Evolutionary conservation across 805 yeast genomes (phyloP).

Genomic region (Debaryomyces hansenii): DNA sequence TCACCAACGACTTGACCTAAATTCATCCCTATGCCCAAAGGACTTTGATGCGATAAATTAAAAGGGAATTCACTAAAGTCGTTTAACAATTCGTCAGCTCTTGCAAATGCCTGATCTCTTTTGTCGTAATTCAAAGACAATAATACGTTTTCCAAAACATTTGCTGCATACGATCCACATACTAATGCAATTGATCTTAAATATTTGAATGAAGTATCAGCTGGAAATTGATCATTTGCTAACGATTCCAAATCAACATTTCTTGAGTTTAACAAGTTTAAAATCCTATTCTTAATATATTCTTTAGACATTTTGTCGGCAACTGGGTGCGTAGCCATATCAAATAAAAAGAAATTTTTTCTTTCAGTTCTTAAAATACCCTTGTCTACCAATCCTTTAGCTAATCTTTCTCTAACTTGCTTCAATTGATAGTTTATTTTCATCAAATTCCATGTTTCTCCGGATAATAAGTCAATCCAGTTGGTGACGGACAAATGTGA

Average conservation of each 20-base stretch:
- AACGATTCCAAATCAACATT: slow-evolving; percentile 50
- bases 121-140: slow-evolving; percentile 76
- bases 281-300: slow-evolving; percentile 68
- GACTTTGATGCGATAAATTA: slow-evolving; percentile 50
- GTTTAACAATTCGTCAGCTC: slow-evolving; percentile 88
- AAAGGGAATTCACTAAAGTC: slow-evolving; percentile 90
- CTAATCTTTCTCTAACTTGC: slow-evolving; percentile 94
- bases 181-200: slow-evolving; percentile 81
- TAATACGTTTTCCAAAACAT: slow-evolving; percentile 88
- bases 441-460: slow-evolving; percentile 96
- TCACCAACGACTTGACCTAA: slow-evolving; percentile 53
- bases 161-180: slow-evolving; percentile 92
- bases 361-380: slow-evolving; percentile 95
- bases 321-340: slow-evolving; percentile 98
- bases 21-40: slow-evolving; percentile 71
- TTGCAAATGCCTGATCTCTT: slow-evolving; percentile 81
- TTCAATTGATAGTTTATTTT: slow-evolving; percentile 93
- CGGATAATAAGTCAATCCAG: slow-evolving; percentile 93
- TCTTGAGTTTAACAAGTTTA: slow-evolving; percentile 69
- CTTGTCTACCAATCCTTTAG: slow-evolving; percentile 96
- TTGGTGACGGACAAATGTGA: slow-evolving; percentile 73
- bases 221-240: slow-evolving; percentile 63
- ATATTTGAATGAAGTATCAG: slow-evolving; percentile 61
- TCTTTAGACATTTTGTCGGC: slow-evolving; percentile 86
- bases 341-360: slow-evolving; percentile 89